Evolutionary conservation across 345 rosid genomes (phyloP), one percentile per base, ranked within the genome.

Genomic region (Lenwebbia sp.): DNA sequence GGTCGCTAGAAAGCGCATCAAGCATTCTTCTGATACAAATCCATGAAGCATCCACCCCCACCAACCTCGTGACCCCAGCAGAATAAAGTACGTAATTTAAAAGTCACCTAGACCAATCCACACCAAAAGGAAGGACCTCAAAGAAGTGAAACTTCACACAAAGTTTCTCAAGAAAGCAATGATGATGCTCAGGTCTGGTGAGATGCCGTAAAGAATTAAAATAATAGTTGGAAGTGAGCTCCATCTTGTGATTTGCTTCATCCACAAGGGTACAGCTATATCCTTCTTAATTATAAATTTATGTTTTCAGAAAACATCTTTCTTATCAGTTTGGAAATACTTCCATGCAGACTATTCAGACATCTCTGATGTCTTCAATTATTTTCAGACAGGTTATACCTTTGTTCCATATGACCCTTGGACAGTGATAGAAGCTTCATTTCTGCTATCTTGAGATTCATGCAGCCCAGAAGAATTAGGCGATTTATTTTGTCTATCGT

Each of bases 361-460:
- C 81, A 70, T 70, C 47, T 37, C 26, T 19, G 26, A 83, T 54
- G 84, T 30, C 37, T 23, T 54, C 26, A 30, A 28, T 37, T n/a
- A 54, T 23, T 83, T 51, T 53, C 10, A 28, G 44, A 83, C 84
- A 55, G 28, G 87, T 44, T 78, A 85, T 86, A 95, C 99, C 98
- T 97, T 97, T 86, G 99, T 96, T 91, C 99, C 99, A 91, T 96
- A 96, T 85, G 99, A 97, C 85, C 99, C 99, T 89, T 92, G 94
- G 85, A 97, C 98, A 13, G 86, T 78, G 74, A 93, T 86, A 86
- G 95, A 91, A 89, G 91, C 93, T 89, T 94, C 99, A 84, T 33
- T 57, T 84, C 90, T 92, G 87, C 82, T 89, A 84, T 85, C 95
- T 93, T 92, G 91, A 89, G 88, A 89, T 83, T 91, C 84, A 74